Evolutionary conservation across 2,329 filamentous ascomycete genomes (phyloP).

Genomic region (Apiospora sp.): DNA sequence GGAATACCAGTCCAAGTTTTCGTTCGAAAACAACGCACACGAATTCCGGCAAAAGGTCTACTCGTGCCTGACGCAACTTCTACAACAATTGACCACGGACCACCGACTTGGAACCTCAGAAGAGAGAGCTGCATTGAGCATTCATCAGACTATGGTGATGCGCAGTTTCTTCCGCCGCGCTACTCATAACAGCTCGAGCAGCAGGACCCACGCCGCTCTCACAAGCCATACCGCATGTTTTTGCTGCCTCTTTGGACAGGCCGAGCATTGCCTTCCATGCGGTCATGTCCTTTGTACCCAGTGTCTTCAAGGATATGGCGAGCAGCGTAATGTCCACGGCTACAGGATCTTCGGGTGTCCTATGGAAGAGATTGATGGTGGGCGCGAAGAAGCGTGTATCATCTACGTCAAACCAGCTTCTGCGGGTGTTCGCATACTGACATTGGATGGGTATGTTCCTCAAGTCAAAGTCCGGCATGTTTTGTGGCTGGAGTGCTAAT

Average conservation of each 20-base stretch:
- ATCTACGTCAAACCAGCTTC: slow-evolving; percentile 41
- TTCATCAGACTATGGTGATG: slow-evolving; percentile 38
- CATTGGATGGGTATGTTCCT: slow-evolving; percentile 50
- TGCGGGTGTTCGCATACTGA: slow-evolving; percentile 48
- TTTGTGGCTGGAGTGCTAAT: slow-evolving; percentile 23
- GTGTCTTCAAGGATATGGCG: slow-evolving; percentile 46
- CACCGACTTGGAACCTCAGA: slow-evolving; percentile 26
- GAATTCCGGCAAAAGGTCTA: slow-evolving; percentile 38
- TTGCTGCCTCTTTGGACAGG: slow-evolving; percentile 52
- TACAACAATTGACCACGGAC: slow-evolving; percentile 32
- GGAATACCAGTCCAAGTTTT: slow-evolving; percentile 47
- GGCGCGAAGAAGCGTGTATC: slow-evolving; percentile 11
- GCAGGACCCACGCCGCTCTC: slow-evolving; percentile 30
- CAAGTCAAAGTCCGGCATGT: slow-evolving; percentile 34
- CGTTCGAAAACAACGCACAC: slow-evolving; percentile 39
- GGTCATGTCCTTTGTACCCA: slow-evolving; percentile 54
- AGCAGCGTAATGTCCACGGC: neutral
- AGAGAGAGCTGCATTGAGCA: slow-evolving; percentile 33
- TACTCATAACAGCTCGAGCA: neutral
- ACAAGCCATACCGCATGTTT: slow-evolving; percentile 55
- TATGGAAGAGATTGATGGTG: slow-evolving; percentile 10
- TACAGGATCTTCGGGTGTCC: slow-evolving; percentile 21
- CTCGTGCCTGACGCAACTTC: slow-evolving; percentile 39
- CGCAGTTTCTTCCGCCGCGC: slow-evolving; percentile 45
- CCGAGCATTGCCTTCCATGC: slow-evolving; percentile 53